Evolutionary conservation across 2,329 filamentous ascomycete species (phyloP), one percentile per base, ranked within the genome.

Genomic region (Xylariaceae sp.): DNA sequence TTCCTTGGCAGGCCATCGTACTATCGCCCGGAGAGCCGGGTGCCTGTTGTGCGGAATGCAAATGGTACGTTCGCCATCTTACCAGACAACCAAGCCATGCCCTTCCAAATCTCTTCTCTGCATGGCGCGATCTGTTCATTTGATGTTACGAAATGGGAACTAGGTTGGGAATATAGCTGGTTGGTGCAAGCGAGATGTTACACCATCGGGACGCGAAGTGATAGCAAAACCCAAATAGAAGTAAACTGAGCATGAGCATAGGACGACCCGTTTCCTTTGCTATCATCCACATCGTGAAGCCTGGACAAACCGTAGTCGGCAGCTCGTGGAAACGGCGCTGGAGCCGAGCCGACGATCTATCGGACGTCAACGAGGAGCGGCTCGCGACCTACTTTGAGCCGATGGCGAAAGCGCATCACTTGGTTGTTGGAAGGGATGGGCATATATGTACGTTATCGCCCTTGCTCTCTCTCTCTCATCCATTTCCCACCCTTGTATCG

Each of bases 271-370:
- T 64, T 18, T 57, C 65, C 15, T 55, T 64, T 3, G 56, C 48
- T 3, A 60, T 66, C 43, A 37, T 36, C 15, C 63, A 65, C 46
- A 33, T 65, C 20, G 63, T 65, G 16, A 58, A 57, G 18, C 59
- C 58, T 4, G 63, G 62, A 5, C 63, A 66, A 35, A 60, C 21
- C 8, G 61, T 58, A 13, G 48, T 60, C 5, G 62, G 59, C 11
- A 55, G 56, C 26, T 59, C 63, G 23, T 67, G 62, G 61, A 64
- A 55, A 53, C 59, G 56, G 27, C 59, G 64, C 35, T 65, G 63
- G 62, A 40, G 58, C 26, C 51, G 50, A 27, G 59, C 57, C 40
- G 63, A 62, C 1, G 62, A 62, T 26, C 51, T 63, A 24, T 50
- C 58, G 6, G 59, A 42, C 15, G 40, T 66, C 11, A 60, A 44